phyloP scores from a whole-genome alignment of 129 eudicot species.

The Arctium minus region DNA sequence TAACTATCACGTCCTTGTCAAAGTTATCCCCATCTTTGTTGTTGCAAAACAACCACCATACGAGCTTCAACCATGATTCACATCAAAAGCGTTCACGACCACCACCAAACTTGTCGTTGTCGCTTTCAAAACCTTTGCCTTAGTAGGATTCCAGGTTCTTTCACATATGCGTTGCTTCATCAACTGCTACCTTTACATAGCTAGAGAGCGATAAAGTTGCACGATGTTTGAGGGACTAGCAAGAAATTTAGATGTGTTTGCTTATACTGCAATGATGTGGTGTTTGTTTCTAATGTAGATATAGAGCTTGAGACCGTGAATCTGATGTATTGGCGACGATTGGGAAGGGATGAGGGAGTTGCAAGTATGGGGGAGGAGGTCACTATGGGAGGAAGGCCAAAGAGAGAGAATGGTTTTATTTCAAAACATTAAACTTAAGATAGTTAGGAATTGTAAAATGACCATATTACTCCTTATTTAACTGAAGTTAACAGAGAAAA shows the following conservation, averaged over 20 bases:
- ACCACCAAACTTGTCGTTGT: not conserved
- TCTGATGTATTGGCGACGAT: too few relatives aligned
- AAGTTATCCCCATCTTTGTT: not conserved
- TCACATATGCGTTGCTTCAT: not conserved
- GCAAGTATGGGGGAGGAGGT: too few relatives aligned
- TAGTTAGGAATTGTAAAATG: not conserved
- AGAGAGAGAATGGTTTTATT: not conserved
- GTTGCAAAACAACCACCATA: not conserved
- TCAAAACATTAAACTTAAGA: not conserved
- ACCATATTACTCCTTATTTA: too few relatives aligned
- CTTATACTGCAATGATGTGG: not conserved
- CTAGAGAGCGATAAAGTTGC: not conserved
- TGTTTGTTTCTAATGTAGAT: not conserved
- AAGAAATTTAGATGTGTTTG: not conserved
- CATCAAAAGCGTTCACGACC: not conserved
- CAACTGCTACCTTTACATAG: not conserved
- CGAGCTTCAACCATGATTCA: not conserved
- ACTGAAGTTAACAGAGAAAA: not conserved
- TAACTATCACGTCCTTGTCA: not conserved
- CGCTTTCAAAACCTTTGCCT: not conserved
- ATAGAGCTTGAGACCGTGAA: not conserved
- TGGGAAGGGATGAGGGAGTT: not conserved
- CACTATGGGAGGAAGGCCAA: not conserved
- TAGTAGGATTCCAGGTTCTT: not conserved
- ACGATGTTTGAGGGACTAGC: not conserved